Base-by-base conservation (phyloP, 371 early-diverging fungal genomes). In the Circinella umbellata region DNA sequence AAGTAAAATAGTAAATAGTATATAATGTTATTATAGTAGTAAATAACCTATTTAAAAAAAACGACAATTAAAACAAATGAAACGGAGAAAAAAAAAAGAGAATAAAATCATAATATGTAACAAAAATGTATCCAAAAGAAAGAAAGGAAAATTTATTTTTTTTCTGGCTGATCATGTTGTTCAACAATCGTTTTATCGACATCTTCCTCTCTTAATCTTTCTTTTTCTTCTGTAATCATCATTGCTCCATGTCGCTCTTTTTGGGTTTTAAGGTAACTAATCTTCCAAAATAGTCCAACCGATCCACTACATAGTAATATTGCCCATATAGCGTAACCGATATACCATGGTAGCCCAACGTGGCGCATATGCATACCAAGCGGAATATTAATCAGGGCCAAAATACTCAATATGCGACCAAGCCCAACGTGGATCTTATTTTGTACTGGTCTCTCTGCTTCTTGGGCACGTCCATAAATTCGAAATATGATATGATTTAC, bases 401-500 rank as follows among this genome's bases (percentile, higher is more conserved):
- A 35, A 2, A 69, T 14, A 18, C 60, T 15, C n/a, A 80, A 49
- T 4, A 68, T 9, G 49, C 75, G 69, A 11, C 79, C 81, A 38
- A 80, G 54, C 81, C 78, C 78, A 17, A 75, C 68, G 67, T 80
- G 79, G 36, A 76, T 59, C 8, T 64, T 37, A 54, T 80, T 80
- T 35, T 80, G 70, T 76, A 73, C 78, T 34, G 76, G 79, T 35
- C 73, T 63, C 13, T 72, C 38, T 3, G 69, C 49, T 47, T 71
- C 66, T 8, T 70, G 38, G 36, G 70, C 71, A n/a, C 61, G 48
- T 42, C 60, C 39, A 48, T 76, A 69, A 48, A 68, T 69, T 39
- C 75, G 69, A 54, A 73, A 81, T 11, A 81, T 36, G 17, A 67
- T 36, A 39, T 81, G 81, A 38, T 81, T 81, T 7, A 69, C 68